Percentiles rank a stretch among this genome's conserved stretches.
Conservation (phyloP, 1,284 basidiomycete genomes). For the Ceratobasidium sp. region DNA sequence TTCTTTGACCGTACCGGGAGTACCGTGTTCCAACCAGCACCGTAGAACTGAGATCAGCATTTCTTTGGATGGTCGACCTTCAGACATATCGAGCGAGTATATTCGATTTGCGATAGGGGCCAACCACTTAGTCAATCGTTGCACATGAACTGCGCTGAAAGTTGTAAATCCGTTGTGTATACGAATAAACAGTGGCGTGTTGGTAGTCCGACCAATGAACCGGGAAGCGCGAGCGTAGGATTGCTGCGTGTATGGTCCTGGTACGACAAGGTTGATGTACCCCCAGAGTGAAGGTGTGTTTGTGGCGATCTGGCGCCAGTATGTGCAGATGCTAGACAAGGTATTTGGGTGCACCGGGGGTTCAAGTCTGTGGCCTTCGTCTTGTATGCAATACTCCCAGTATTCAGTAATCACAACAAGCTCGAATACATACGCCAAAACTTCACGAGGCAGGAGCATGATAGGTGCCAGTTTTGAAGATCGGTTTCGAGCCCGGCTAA, state of each 20-base stretch:
- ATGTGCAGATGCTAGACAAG: slow-evolving; percentile 10
- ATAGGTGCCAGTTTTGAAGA: background rate
- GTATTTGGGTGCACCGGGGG: background rate
- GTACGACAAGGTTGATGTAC: background rate
- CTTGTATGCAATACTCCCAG: background rate
- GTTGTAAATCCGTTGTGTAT: background rate
- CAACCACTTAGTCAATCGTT: background rate
- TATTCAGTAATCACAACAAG: background rate
- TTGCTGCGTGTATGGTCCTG: too few species aligned
- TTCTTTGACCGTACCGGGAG: background rate
- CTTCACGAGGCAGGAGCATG: slow-evolving; percentile 3
- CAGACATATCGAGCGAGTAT: background rate
- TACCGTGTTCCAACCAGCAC: background rate
- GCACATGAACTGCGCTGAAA: background rate
- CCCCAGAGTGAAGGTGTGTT: slow-evolving; percentile 6
- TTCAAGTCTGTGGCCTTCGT: too few species aligned
- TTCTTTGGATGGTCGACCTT: background rate
- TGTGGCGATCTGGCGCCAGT: slow-evolving; percentile 11
- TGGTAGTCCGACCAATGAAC: background rate
- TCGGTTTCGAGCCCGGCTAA: background rate
- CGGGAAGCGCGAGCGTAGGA: background rate
- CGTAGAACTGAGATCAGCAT: background rate
- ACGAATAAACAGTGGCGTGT: background rate
- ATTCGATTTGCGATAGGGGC: background rate
- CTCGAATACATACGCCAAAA: slow-evolving; percentile 9